phyloP scores from a whole-genome alignment of 1,284 basidiomycete genomes.

The Leccinum griseonigrum region DNA sequence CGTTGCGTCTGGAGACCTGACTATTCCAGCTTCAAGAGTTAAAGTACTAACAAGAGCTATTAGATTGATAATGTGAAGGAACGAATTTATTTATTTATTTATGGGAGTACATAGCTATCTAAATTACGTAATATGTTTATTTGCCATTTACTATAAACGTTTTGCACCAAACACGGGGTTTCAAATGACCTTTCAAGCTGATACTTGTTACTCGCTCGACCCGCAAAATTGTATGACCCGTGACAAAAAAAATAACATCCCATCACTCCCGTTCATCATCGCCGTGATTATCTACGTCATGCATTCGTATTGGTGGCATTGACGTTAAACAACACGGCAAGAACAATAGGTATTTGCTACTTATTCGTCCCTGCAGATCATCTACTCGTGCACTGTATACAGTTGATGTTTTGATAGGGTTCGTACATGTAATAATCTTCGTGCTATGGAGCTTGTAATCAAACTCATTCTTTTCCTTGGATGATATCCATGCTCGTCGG shows the following conservation, averaged over 20 bases:
- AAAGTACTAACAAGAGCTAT: too few species aligned
- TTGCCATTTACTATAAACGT: too few species aligned
- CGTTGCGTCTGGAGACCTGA: too few species aligned
- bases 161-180: too few species aligned
- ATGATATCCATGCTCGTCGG: neutral
- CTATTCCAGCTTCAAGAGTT: too few species aligned
- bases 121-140: too few species aligned
- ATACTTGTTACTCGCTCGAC: too few species aligned
- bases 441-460: neutral
- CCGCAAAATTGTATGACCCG: neutral
- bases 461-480: neutral
- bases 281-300: constrained; percentile 68
- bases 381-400: constrained; percentile 40
- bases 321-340: constrained; percentile 72
- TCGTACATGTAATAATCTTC: constrained; percentile 32
- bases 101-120: too few species aligned
- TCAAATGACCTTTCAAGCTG: too few species aligned
- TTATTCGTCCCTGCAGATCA: constrained; percentile 50
- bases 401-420: constrained; percentile 59
- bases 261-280: neutral
- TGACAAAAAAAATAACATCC: neutral
- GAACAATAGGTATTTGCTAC: constrained; percentile 31
- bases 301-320: constrained; percentile 42
- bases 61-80: too few species aligned
- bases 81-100: too few species aligned